A percentile compares a stretch with the other conserved stretches of the same genome.
phyloP scores from a whole-genome alignment of 352 stramenopile species.

The Globisporangium abappressorium region DNA sequence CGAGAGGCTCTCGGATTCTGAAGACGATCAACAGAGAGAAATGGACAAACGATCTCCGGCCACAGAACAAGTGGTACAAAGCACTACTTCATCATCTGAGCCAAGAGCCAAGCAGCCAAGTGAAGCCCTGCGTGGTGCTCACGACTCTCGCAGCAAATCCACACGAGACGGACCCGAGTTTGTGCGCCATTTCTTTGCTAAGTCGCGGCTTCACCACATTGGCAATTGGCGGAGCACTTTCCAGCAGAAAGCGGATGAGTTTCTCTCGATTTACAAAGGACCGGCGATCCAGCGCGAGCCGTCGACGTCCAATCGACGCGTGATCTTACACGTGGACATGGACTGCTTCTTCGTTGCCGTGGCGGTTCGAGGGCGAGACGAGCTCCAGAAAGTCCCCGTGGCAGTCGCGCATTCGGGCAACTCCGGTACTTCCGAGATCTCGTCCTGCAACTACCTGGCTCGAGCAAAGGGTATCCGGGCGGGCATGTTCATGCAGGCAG shows the following conservation, averaged over 20 bases:
- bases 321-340: conserved; percentile 97
- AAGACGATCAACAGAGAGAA: neutral
- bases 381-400: conserved; percentile 75
- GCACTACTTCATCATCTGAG: no score
- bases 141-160: conserved; percentile 41
- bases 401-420: conserved; percentile 88
- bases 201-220: conserved; percentile 85
- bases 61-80: neutral
- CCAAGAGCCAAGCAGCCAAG: neutral
- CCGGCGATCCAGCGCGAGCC: conserved; percentile 29
- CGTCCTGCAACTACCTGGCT: conserved; percentile 95
- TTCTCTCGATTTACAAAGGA: conserved; percentile 63
- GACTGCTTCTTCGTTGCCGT: conserved; percentile 97
- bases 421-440: conserved; percentile 88
- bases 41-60: neutral
- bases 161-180: conserved; percentile 72
- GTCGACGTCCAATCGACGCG: conserved; percentile 44
- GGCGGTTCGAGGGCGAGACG: conserved; percentile 76
- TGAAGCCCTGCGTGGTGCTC: neutral
- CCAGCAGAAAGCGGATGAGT: conserved; percentile 59
- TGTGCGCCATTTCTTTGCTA: conserved; percentile 79
- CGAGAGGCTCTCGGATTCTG: neutral
- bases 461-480: conserved; percentile 88
- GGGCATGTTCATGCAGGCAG: conserved; percentile 93
- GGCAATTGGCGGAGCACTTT: conserved; percentile 77